Conservation (phyloP, 2,329 filamentous ascomycete species). For the Neofusicoccum sp. region DNA sequence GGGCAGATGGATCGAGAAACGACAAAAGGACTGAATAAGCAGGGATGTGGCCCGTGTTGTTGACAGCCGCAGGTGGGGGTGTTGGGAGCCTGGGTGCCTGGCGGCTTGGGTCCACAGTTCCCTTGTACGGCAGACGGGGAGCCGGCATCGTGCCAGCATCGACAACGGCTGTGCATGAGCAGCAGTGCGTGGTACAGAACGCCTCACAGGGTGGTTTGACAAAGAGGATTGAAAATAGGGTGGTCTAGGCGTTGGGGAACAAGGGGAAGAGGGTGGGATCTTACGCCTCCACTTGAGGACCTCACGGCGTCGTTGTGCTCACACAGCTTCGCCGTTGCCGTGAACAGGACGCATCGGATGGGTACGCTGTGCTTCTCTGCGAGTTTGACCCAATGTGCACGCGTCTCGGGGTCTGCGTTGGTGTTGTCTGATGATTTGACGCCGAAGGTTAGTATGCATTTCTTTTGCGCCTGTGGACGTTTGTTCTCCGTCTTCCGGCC, state of each 20-base stretch:
- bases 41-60: background rate
- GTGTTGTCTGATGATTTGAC: slow-evolving; percentile 74
- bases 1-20: background rate
- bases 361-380: slow-evolving; percentile 71
- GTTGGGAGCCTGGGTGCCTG: background rate
- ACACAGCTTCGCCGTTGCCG: slow-evolving; percentile 67
- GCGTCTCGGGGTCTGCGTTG: slow-evolving; percentile 79
- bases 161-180: background rate
- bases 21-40: background rate
- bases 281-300: slow-evolving; percentile 55
- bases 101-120: slow-evolving; percentile 33
- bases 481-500: background rate
- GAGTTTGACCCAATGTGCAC: slow-evolving; percentile 76
- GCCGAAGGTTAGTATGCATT: background rate
- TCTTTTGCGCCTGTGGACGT: background rate
- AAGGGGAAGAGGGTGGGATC: slow-evolving; percentile 29
- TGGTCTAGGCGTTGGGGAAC: background rate
- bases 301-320: slow-evolving; percentile 89
- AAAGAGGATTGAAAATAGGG: slow-evolving; percentile 2
- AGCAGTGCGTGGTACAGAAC: background rate
- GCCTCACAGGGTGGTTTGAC: slow-evolving; percentile 9
- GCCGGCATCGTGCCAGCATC: background rate
- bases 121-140: slow-evolving; percentile 23
- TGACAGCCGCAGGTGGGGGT: background rate
- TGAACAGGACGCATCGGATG: slow-evolving; percentile 86